Base-by-base conservation (phyloP, 257 asterid genomes). In the Plectranthus barbatus region DNA sequence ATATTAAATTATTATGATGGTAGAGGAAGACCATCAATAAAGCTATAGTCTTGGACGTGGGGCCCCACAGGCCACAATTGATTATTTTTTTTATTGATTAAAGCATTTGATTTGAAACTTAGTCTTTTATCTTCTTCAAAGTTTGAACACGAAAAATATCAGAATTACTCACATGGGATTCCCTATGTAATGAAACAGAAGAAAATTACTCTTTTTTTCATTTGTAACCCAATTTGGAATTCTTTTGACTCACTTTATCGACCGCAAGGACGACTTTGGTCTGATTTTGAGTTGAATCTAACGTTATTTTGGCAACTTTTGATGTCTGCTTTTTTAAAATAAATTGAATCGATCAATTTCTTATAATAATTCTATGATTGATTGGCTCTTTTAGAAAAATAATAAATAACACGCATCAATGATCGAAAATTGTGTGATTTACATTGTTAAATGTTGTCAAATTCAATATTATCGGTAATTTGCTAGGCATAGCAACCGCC, bases 121-220 rank as follows among this genome's bases (percentile, higher is more conserved):
- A n/a, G n/a, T n/a, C n/a, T n/a, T 15, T 45, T 14, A 14, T 60
- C 8, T 29, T 44, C n/a, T 46, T 46, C 52, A 26, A 48, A 20
- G 39, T 49, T 36, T 62, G 48, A 62, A 49, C 20, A 21, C 11
- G 54, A 64, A 52, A 64, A 52, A 26, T 14, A 52, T 39, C 24
- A 64, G 23, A 51, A 21, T 26, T 37, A n/a, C 13, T 64, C 69
- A 64, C 69, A 64, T 64, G 69, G 61, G 69, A 64, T 64, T 64
- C 62, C 44, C 7, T 39, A 23, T 40, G 61, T n/a, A 5, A 40
- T 21, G 61, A 39, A 11, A 39, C 7, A 20, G 15, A 14, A 15
- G 19, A 52, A 51, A 24, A n/a, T 51, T 29, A 23, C 54, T 72
- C 57, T 63, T 17, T 50, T 66, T 52, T 19, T 3, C 15, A 6